A percentile compares a stretch with the other conserved stretches of the same genome.
These are phyloP conservation scores for Larix kaempferi DNA, from an alignment of 75 land plant species.

Conservation along the genomic window DNA sequence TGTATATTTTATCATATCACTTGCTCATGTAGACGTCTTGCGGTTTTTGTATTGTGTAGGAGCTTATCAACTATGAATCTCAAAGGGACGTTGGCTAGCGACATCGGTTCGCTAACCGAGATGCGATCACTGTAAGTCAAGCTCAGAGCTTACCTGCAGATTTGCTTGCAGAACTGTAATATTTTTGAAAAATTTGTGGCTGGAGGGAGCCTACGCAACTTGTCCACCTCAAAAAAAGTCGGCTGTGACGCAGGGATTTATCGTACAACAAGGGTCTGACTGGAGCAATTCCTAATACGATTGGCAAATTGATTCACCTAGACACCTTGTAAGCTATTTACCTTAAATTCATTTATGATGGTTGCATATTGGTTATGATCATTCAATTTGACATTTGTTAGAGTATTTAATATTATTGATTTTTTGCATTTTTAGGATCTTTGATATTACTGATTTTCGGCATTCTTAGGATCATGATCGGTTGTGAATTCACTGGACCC, in stretches of 20 bases:
- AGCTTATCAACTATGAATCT: constrained; percentile 9
- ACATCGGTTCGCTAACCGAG: constrained; percentile 3
- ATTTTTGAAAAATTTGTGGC: not conserved
- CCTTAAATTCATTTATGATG: no score
- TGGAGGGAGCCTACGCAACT: not conserved
- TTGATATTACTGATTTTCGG: not conserved
- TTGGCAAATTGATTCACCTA: constrained; percentile 10
- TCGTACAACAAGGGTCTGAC: constrained; percentile 10
- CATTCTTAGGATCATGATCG: constrained; percentile 19
- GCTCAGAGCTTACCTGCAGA: not conserved
- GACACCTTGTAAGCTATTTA: constrained; percentile 1
- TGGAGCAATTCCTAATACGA: constrained; percentile 1
- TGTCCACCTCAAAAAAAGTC: not conserved
- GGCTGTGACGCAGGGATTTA: constrained; percentile 8
- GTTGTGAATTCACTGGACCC: constrained; percentile 19
- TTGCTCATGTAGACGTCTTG: not conserved
- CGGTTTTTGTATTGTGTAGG: not conserved
- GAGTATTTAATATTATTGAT: not conserved
- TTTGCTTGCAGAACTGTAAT: not conserved
- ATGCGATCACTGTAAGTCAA: constrained; percentile 6
- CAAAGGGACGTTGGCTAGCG: constrained; percentile 8
- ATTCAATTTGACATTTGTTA: no score
- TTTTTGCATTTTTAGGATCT: not conserved
- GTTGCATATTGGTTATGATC: no score
- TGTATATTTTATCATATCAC: not conserved